Evolutionary conservation across 2,329 filamentous ascomycete species (phyloP).

Genomic region (Cytospora leucostoma): DNA sequence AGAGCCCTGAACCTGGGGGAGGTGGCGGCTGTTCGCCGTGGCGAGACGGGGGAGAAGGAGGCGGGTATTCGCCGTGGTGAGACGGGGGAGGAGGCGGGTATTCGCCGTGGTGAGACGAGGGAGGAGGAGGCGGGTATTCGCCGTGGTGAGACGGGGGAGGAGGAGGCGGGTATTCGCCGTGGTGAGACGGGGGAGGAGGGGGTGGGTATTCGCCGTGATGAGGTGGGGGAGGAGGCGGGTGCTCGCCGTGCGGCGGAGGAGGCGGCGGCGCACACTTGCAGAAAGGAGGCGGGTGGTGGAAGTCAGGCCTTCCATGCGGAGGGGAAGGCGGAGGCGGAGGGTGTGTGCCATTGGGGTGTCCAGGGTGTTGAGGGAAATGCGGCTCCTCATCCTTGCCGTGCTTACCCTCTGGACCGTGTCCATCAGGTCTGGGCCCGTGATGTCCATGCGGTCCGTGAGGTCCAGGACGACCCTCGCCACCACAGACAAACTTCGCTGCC

Average conservation of each 20-base stretch:
- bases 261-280: slow-evolving; percentile 37
- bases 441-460: slow-evolving; percentile 24
- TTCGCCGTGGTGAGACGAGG: slow-evolving; percentile 24
- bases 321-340: slow-evolving; percentile 31
- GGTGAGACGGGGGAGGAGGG: slow-evolving; percentile 12
- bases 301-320: slow-evolving; percentile 28
- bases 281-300: slow-evolving; percentile 32
- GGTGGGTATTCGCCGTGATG: slow-evolving; percentile 26
- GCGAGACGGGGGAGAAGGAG: slow-evolving; percentile 24
- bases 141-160: slow-evolving; percentile 4
- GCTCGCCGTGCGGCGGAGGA: slow-evolving; percentile 23
- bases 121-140: slow-evolving; percentile 22
- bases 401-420: slow-evolving; percentile 30
- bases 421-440: slow-evolving; percentile 27
- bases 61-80: slow-evolving; percentile 9
- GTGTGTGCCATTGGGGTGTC: slow-evolving; percentile 30
- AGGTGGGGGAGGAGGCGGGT: slow-evolving; percentile 29
- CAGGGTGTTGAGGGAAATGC: slow-evolving; percentile 29
- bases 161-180: background rate
- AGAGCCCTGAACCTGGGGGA: slow-evolving; percentile 16
- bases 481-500: slow-evolving; percentile 38
- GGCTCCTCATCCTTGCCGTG: slow-evolving; percentile 29
- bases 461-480: slow-evolving; percentile 28
- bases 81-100: slow-evolving; percentile 27
- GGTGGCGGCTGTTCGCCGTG: slow-evolving; percentile 26